These are phyloP conservation scores for Tylopilus felleus DNA, from an alignment of 768 basidiomycete genomes.

Conservation along the genomic window DNA sequence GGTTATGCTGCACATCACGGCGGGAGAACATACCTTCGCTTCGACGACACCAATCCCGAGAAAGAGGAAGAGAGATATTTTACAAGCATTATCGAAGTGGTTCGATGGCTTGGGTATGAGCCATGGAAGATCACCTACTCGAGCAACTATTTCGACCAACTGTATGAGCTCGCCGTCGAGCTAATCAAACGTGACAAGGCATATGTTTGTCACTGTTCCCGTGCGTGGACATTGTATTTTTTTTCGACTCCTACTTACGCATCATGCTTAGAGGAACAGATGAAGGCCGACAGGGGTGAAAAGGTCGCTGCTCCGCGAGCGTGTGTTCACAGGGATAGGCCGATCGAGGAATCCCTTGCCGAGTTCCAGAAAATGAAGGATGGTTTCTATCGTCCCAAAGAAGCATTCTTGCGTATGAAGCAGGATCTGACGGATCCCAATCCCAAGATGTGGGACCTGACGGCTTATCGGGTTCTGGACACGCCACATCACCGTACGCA, in stretches of 20 bases:
- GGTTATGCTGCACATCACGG: slow-evolving; percentile 94
- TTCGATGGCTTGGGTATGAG: slow-evolving; percentile 96
- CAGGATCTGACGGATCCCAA: slow-evolving; percentile 90
- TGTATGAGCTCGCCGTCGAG: slow-evolving; percentile 85
- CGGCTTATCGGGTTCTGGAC: slow-evolving; percentile 91
- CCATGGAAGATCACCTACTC: slow-evolving; percentile 99
- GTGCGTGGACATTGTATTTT: slow-evolving; percentile 49
- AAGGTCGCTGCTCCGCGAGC: slow-evolving; percentile 76
- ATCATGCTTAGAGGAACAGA: slow-evolving; percentile 73
- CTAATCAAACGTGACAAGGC: slow-evolving; percentile 88
- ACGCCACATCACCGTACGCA: slow-evolving; percentile 91
- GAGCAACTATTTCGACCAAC: slow-evolving; percentile 89
- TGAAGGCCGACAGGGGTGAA: slow-evolving; percentile 83
- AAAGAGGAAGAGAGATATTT: slow-evolving; percentile 96
- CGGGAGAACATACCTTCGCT: slow-evolving; percentile 92
- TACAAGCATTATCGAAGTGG: slow-evolving; percentile 91
- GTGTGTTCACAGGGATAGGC: slow-evolving; percentile 83
- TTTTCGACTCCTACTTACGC: slow-evolving; percentile 2
- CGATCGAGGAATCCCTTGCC: slow-evolving; percentile 77
- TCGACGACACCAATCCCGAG: slow-evolving; percentile 98
- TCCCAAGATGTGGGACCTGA: slow-evolving; percentile 99
- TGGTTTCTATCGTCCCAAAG: slow-evolving; percentile 87
- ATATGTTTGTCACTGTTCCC: slow-evolving; percentile 94
- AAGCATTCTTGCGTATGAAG: slow-evolving; percentile 96
- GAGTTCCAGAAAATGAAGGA: slow-evolving; percentile 93